These are phyloP conservation scores for Acorus gramineus DNA, from an alignment of 106 monocot species.

Conservation along the genomic window DNA sequence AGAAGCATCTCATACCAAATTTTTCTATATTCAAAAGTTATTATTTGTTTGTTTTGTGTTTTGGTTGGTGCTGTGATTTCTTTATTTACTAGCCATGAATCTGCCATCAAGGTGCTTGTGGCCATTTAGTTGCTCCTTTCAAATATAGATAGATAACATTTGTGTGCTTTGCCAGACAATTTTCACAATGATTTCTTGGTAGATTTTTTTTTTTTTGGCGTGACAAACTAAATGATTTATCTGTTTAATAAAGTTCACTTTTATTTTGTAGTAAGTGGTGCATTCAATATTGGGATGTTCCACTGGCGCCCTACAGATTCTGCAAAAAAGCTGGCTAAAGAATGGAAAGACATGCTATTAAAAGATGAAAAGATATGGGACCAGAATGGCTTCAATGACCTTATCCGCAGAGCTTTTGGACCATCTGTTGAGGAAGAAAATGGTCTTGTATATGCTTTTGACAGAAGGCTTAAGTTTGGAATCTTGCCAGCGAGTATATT, in stretches of 20 bases:
- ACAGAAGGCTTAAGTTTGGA: conserved; percentile 81
- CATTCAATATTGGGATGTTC: conserved; percentile 90
- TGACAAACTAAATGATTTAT: background rate
- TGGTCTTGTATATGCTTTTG: conserved; percentile 74
- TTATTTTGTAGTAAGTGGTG: conserved; percentile 42
- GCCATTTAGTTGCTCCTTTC: no score
- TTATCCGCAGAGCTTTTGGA: conserved; percentile 50
- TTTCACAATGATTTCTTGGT: no score
- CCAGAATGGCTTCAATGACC: conserved; percentile 86
- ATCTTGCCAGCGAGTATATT: conserved; percentile 91
- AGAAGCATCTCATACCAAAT: no score
- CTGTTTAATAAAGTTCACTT: background rate
- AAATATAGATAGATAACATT: no score
- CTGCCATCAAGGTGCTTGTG: no score
- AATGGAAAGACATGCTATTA: conserved; percentile 79
- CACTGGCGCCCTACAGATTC: conserved; percentile 81
- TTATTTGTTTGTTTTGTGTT: no score
- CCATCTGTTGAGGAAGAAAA: conserved; percentile 54
- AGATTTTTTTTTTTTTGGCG: no score
- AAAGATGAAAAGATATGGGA: conserved; percentile 82
- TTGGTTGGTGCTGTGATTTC: no score
- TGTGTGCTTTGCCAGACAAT: no score
- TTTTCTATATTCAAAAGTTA: no score
- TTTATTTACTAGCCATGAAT: no score
- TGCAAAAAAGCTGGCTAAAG: conserved; percentile 64